A percentile compares a stretch with the other conserved stretches of the same genome.
phyloP scores from a whole-genome alignment of 169 alveolate genomes.

The Besnoitia besnoiti region DNA sequence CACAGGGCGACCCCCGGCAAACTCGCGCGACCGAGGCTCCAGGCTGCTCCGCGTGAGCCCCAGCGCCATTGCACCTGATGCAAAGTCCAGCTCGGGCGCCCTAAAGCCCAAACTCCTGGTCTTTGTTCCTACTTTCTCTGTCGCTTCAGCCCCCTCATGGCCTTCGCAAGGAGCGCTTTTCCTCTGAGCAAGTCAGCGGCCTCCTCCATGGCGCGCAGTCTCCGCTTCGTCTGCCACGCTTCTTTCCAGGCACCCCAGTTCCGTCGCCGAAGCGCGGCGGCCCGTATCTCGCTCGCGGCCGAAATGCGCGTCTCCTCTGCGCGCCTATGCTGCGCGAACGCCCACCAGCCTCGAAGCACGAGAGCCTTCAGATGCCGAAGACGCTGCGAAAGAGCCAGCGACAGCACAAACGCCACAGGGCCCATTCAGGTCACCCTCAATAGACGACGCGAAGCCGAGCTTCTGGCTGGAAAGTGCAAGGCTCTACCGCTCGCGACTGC shows the following conservation, averaged over 20 bases:
- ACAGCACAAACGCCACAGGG: too few relatives aligned
- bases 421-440: too few relatives aligned
- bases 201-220: conserved; percentile 25
- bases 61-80: too few relatives aligned
- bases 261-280: neutral
- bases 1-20: too few relatives aligned
- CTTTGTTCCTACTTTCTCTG: conserved; percentile 13
- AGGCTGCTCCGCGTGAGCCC: too few relatives aligned
- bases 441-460: too few relatives aligned
- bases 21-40: too few relatives aligned
- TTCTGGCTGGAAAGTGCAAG: too few relatives aligned
- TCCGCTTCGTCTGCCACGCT: neutral
- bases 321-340: neutral
- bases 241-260: neutral
- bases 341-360: neutral
- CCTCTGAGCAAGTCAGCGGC: conserved; percentile 10
- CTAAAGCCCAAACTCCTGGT: too few relatives aligned
- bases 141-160: neutral
- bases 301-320: neutral
- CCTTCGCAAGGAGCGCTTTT: neutral
- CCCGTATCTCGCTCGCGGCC: neutral
- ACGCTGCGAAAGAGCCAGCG: too few relatives aligned
- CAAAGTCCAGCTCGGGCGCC: too few relatives aligned
- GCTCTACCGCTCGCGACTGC: too few relatives aligned
- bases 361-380: neutral